Conservation (phyloP, 1,284 basidiomycete genomes). For the Cryptococcus wingfieldii region DNA sequence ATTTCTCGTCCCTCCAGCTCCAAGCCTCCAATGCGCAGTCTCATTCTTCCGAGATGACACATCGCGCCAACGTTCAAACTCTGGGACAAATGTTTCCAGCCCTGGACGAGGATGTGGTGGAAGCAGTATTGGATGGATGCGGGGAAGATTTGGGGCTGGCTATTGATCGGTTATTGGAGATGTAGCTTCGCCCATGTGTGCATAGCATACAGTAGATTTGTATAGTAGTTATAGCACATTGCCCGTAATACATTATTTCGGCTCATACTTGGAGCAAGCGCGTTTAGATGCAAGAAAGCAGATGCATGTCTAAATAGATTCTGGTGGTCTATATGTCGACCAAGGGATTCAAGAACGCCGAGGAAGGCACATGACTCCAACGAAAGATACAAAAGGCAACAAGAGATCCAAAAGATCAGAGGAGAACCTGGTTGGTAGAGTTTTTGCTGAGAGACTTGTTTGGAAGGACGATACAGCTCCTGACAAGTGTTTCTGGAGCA, state of each 20-base stretch:
- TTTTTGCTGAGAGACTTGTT: slow-evolving; percentile 50
- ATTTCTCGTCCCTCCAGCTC: slow-evolving; percentile 24
- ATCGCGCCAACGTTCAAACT: slow-evolving; percentile 55
- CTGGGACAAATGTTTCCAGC: slow-evolving; percentile 79
- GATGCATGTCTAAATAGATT: not conserved
- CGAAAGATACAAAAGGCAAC: not conserved
- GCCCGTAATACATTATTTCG: not conserved
- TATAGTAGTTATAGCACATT: not conserved
- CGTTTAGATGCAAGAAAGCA: not conserved
- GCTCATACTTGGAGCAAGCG: not conserved
- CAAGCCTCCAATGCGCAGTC: slow-evolving; percentile 31
- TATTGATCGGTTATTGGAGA: slow-evolving; percentile 59
- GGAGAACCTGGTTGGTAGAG: slow-evolving; percentile 51
- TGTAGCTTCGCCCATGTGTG: slow-evolving; percentile 7
- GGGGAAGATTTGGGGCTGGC: slow-evolving; percentile 82
- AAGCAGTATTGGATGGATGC: slow-evolving; percentile 80
- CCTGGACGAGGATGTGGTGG: slow-evolving; percentile 73
- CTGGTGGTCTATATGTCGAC: not conserved
- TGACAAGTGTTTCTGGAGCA: slow-evolving; percentile 46
- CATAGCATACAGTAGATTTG: not conserved
- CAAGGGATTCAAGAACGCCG: not conserved
- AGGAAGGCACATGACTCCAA: not conserved
- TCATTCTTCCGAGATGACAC: slow-evolving; percentile 2
- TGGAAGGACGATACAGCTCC: slow-evolving; percentile 53
- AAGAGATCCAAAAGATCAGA: slow-evolving; percentile 27